Evolutionary conservation across 164 flowering plant genomes (phyloP).

Genomic region (Piper betle): DNA sequence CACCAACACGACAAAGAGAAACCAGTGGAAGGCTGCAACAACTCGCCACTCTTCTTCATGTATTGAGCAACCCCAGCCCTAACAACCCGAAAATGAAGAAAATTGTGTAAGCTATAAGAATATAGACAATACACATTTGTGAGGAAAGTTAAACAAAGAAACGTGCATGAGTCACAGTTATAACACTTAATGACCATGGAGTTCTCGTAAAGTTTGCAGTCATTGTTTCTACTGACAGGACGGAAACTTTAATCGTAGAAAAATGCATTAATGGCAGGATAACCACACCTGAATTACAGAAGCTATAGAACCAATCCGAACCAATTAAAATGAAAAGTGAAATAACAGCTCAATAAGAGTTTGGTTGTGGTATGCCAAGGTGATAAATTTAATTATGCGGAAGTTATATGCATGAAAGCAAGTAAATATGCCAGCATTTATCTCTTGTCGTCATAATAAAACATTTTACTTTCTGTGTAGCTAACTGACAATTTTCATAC

Average conservation of each 20-base stretch:
- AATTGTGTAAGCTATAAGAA: neutral
- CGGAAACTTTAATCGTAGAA: conserved; percentile 81
- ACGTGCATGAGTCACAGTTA: conserved; percentile 96
- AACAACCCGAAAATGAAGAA: neutral
- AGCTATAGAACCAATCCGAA: neutral
- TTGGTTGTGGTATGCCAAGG: too few species aligned
- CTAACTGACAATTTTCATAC: neutral
- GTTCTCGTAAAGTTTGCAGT: conserved; percentile 84
- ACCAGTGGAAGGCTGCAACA: too few species aligned
- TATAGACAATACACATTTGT: too few species aligned
- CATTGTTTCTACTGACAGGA: conserved; percentile 57
- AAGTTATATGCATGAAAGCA: too few species aligned
- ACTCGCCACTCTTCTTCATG: conserved; percentile 96
- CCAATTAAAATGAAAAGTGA: neutral
- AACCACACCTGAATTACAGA: conserved; percentile 54
- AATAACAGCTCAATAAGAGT: neutral
- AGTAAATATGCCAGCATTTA: too few species aligned
- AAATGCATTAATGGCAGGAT: conserved; percentile 75
- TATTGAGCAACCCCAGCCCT: conserved; percentile 99
- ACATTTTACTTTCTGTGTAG: too few species aligned
- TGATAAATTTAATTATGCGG: too few species aligned
- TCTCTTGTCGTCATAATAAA: too few species aligned
- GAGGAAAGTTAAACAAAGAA: neutral
- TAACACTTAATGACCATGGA: conserved; percentile 63
- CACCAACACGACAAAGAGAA: too few species aligned